Evolutionary conservation across 2,329 filamentous ascomycete genomes (phyloP), one percentile per base, ranked within the genome.

Genomic region (Paracoccidioides brasiliensis): DNA sequence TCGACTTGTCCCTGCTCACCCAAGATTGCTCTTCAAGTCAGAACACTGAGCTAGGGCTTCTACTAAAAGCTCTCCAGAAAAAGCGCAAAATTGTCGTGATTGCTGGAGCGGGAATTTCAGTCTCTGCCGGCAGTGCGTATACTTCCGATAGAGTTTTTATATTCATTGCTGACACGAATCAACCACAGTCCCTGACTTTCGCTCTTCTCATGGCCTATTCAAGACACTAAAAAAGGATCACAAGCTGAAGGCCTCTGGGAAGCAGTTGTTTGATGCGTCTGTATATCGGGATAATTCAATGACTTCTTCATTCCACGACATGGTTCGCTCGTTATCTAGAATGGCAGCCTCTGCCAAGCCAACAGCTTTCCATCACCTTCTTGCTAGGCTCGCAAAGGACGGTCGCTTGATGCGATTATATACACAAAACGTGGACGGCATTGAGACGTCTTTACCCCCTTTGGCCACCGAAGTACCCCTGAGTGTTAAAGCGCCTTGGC

Each of bases 51-150:
- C 75, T 95, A 42, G 80, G 86, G 58, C 80, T 83, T 55, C 76
- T 98, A 35, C 74, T 90, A 46, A 80, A 83, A 45, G 84, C 84
- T 30, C 72, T 98, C 55, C 85, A 86, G 65, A 90, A 87, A 67
- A 93, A 93, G 76, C 88, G 90, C 74, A 96, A 95, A 75, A 95
- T 98, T 67, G 89, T 98, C 38, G 88, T 97, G 53, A 87, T 98
- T 69, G 93, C 91, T 49, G 93, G 93, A 57, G 93, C 93, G 60
- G 93, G 93, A 59, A 98, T 98, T 64, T 97, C 93, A 42, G 93
- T 96, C 53, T 91, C 91, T 54, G 91, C 93, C 63, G 93, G 93
- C 60, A 94, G 84, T 87, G 78, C 67, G 85, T 81, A 63, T 59
- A 66, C 14, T 38, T 63, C 58, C 0, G 33, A 55, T 61, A 58